Evolutionary conservation across 192 early-diverging fungal species (phyloP).

Genomic region (Cetraspora pellucida): DNA sequence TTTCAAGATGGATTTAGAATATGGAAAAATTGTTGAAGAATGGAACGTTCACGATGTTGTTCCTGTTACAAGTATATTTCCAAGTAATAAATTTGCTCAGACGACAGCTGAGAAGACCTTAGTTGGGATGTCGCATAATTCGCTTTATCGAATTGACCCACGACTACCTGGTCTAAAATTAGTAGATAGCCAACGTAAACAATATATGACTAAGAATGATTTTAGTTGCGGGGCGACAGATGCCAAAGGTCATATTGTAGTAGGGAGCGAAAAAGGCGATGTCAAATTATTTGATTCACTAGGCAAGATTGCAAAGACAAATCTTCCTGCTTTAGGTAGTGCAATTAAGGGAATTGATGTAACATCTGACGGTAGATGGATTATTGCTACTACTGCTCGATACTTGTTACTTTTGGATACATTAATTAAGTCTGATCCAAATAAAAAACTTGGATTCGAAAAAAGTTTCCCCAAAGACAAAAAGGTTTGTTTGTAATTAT

Average conservation of each 20-base stretch:
- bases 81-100: conserved; percentile 78
- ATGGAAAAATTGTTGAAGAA: conserved; percentile 91
- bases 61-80: conserved; percentile 67
- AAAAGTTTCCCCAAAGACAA: conserved; percentile 65
- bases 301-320: conserved; percentile 82
- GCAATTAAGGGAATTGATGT: conserved; percentile 89
- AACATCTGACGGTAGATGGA: conserved; percentile 78
- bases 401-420: conserved; percentile 86
- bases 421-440: conserved; percentile 53
- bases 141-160: conserved; percentile 88
- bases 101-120: conserved; percentile 74
- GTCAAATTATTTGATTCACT: conserved; percentile 83
- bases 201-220: conserved; percentile 69
- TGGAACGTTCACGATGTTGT: conserved; percentile 83
- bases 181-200: conserved; percentile 67
- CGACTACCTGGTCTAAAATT: conserved; percentile 73
- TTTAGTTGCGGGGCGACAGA: conserved; percentile 79
- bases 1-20: conserved; percentile 90
- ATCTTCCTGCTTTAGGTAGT: conserved; percentile 84
- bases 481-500: conserved; percentile 47
- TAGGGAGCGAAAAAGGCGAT: conserved; percentile 85
- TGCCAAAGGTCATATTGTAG: conserved; percentile 75
- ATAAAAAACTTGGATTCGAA: conserved; percentile 65
- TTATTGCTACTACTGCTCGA: conserved; percentile 86
- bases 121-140: conserved; percentile 79